Percentiles rank a stretch among this genome's conserved stretches.
phyloP scores from a whole-genome alignment of 169 alveolate genomes.

The Eimeria praecox region DNA sequence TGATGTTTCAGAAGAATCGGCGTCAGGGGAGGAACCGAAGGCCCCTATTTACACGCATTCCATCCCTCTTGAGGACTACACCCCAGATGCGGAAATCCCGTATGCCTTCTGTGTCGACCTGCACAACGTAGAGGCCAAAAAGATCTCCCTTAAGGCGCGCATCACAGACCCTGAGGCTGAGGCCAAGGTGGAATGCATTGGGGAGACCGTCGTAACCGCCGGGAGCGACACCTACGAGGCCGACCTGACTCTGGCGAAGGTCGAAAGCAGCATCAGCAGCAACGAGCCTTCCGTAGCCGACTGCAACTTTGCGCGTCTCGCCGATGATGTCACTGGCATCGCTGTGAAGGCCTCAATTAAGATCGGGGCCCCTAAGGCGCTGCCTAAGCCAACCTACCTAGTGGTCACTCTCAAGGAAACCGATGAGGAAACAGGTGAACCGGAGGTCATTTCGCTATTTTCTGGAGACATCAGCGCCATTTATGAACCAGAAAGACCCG shows the following conservation, averaged over 20 bases:
- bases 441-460: constrained; percentile 54
- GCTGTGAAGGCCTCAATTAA: constrained; percentile 60
- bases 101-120: constrained; percentile 64
- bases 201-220: constrained; percentile 68
- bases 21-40: constrained; percentile 47
- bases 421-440: constrained; percentile 56
- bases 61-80: constrained; percentile 19
- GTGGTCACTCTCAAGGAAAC: constrained; percentile 62
- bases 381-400: constrained; percentile 64
- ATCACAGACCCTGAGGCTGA: constrained; percentile 25
- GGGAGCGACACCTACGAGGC: constrained; percentile 74
- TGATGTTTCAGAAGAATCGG: constrained; percentile 58
- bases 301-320: constrained; percentile 37
- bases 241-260: constrained; percentile 69
- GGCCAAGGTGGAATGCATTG: constrained; percentile 66
- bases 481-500: constrained; percentile 56
- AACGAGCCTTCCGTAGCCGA: constrained; percentile 56
- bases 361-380: constrained; percentile 7
- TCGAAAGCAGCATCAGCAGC: constrained; percentile 26
- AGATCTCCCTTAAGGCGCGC: constrained; percentile 57
- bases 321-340: constrained; percentile 48
- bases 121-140: constrained; percentile 23
- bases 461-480: constrained; percentile 62
- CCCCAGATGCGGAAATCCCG: constrained; percentile 50
- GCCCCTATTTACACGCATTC: constrained; percentile 60